Evolutionary conservation across 139 green algal species (phyloP), one percentile per base, ranked within the genome.

Genomic region (Ulvella scutata): DNA sequence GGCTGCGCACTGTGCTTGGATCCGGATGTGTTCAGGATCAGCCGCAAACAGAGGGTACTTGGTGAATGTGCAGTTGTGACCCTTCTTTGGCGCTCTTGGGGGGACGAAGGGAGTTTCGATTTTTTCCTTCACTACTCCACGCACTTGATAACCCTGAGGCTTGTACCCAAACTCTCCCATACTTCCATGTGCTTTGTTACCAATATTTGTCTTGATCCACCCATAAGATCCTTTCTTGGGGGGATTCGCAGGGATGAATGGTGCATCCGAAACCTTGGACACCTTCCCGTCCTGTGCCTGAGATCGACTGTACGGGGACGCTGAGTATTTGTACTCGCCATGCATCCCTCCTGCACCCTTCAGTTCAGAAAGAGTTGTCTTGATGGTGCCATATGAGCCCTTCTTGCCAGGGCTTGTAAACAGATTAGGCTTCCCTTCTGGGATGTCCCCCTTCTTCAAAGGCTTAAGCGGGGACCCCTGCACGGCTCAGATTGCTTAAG

Each of bases 41-140:
- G 51, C 51, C 31, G 51, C 51, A 29, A 36, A 67, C 17, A 67
- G n/a, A 36, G 51, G 51, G 33, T 31, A 67, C 20, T 67, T 67
- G 51, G n/a, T 67, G 51, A 67, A 67, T 67, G 51, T 67, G 51
- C 51, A 67, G 51, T 67, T 67, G 20, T 67, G 33, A 7, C 51
- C 51, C 17, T 10, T 23, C 33, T 29, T 67, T 26, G 51, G 9
- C 31, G 17, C 17, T 26, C 51, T 67, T 6, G 51, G 51, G 31
- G 51, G 51, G n/a, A 67, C 51, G 33, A 67, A 67, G 6, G 51
- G n/a, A 31, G 51, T 29, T 26, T 67, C 51, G 6, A 29, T 26
- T 26, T 67, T 67, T 10, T 10, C 13, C 7, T 29, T 67, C 4
- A 10, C 31, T 26, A 6, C 17, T 13, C n/a, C 10, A 67, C 20